A percentile compares a stretch with the other conserved stretches of the same genome.
Conservation (phyloP, 208 protist species). For the Phytomonas sp. region DNA sequence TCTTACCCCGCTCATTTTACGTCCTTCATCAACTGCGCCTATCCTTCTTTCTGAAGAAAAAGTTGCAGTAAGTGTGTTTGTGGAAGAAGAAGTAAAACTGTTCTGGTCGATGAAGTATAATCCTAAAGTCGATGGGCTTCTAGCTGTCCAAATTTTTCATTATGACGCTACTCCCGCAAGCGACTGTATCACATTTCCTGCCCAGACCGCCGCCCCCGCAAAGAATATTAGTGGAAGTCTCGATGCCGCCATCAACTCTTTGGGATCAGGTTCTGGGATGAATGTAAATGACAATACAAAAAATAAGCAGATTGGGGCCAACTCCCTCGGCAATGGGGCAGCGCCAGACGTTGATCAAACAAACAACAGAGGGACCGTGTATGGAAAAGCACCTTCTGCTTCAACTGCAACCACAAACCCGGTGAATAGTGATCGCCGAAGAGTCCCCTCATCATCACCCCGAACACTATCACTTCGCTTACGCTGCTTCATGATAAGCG, state of each 20-base stretch:
- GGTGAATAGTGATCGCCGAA: background rate
- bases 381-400: background rate
- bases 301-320: background rate
- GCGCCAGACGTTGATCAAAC: background rate
- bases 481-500: constrained; percentile 48
- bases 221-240: background rate
- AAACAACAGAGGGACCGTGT: background rate
- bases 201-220: constrained; percentile 11
- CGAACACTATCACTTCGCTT: constrained; percentile 46
- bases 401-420: background rate
- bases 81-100: constrained; percentile 52
- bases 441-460: background rate
- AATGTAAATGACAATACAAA: background rate
- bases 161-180: constrained; percentile 61
- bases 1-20: constrained; percentile 19
- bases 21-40: background rate
- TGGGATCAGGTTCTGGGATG: background rate
- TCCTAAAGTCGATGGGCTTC: constrained; percentile 52
- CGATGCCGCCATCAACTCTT: background rate
- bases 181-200: constrained; percentile 42
- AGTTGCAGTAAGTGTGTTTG: background rate
- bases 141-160: constrained; percentile 64
- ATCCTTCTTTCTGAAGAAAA: background rate
- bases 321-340: background rate
- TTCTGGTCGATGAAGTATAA: constrained; percentile 38